phyloP scores from a whole-genome alignment of 202 grass and related monocot species.

The Eragrostis tef region DNA sequence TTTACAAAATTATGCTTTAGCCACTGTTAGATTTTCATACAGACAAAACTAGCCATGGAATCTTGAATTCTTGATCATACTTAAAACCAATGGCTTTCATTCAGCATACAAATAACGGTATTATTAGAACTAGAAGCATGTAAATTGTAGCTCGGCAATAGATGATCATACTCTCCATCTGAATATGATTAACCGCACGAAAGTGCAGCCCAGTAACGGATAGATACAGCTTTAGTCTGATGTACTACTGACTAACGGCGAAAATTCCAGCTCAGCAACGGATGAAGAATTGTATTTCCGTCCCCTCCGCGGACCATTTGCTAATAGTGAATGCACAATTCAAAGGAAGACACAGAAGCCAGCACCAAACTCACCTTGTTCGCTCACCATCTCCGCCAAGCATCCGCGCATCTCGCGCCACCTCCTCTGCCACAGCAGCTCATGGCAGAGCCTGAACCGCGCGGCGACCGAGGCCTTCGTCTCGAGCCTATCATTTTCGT shows the following conservation, averaged over 20 bases:
- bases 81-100: background rate
- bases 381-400: conserved; percentile 54
- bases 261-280: background rate
- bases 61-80: background rate
- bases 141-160: background rate
- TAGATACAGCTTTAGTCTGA: too few species aligned
- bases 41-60: background rate
- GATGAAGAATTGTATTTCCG: conserved; percentile 10
- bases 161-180: background rate
- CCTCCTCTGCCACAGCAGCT: conserved; percentile 59
- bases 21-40: background rate
- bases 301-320: background rate
- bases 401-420: conserved; percentile 57
- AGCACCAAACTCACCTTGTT: conserved; percentile 58
- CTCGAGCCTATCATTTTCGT: background rate
- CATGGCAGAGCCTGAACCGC: conserved; percentile 55
- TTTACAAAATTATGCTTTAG: background rate
- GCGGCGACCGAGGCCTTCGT: conserved; percentile 30
- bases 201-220: too few species aligned
- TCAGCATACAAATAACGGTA: background rate
- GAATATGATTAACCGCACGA: background rate
- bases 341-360: background rate
- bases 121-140: background rate
- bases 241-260: background rate
- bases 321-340: background rate